Conservation (phyloP, 495 filamentous ascomycete species). For the Aspergillus wentii region DNA sequence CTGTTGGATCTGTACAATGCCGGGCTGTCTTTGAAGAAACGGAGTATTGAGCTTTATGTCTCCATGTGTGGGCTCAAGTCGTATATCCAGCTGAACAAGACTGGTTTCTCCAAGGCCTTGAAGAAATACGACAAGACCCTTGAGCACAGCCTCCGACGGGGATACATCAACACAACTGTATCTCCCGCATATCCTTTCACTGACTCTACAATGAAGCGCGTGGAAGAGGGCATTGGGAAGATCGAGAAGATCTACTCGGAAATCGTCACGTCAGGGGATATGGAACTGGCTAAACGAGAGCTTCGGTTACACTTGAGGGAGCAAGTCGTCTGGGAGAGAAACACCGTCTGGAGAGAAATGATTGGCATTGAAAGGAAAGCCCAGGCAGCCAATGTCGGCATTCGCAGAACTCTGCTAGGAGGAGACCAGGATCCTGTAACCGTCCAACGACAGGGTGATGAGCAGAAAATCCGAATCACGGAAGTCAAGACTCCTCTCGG, state of each 20-base stretch:
- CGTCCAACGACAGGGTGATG: constrained; percentile 78
- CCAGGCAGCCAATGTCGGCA: constrained; percentile 88
- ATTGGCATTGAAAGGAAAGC: constrained; percentile 96
- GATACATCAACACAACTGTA: constrained; percentile 71
- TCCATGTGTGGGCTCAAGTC: constrained; percentile 94
- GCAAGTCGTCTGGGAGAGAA: constrained; percentile 98
- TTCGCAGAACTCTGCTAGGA: constrained; percentile 73
- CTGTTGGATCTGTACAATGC: constrained; percentile 68
- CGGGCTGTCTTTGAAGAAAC: constrained; percentile 85
- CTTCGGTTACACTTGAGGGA: constrained; percentile 88
- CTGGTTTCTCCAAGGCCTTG: constrained; percentile 89
- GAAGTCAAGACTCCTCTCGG: constrained; percentile 80
- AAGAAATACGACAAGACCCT: constrained; percentile 99
- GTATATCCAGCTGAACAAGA: constrained; percentile 93
- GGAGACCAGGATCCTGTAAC: constrained; percentile 64
- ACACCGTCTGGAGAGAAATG: constrained; percentile 98
- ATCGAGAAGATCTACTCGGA: constrained; percentile 78
- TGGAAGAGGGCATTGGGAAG: constrained; percentile 64
- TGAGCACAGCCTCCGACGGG: constrained; percentile 67
- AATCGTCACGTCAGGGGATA: constrained; percentile 75
- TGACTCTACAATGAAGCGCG: constrained; percentile 57
- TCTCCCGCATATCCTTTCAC: constrained; percentile 72
- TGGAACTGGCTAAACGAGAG: constrained; percentile 69
- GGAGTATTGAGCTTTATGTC: constrained; percentile 81
- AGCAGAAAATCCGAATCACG: constrained; percentile 56